phyloP scores from a whole-genome alignment of 352 stramenopile genomes.

The Phytophthora pini region DNA sequence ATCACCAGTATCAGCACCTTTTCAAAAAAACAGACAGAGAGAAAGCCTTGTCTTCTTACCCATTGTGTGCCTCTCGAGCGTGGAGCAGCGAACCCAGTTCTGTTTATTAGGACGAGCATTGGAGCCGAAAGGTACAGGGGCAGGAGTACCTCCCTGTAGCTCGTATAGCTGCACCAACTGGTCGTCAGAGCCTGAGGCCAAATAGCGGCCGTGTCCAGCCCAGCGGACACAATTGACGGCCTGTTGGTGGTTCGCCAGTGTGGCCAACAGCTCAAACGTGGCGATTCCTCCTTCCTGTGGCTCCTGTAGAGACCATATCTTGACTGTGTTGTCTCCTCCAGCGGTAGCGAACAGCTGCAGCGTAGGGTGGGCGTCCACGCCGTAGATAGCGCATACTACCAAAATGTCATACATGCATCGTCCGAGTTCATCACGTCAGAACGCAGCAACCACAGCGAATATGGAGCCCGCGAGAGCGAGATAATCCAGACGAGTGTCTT shows the following conservation, averaged over 20 bases:
- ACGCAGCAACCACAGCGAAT: slow-evolving; percentile 10
- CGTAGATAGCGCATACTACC: slow-evolving; percentile 83
- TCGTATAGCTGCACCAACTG: slow-evolving; percentile 88
- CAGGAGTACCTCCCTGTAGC: slow-evolving; percentile 61
- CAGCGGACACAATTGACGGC: slow-evolving; percentile 89
- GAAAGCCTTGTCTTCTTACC: slow-evolving; percentile 31
- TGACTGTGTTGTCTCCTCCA: slow-evolving; percentile 83
- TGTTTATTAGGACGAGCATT: slow-evolving; percentile 83
- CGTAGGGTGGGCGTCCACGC: slow-evolving; percentile 82
- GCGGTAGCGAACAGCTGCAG: slow-evolving; percentile 78
- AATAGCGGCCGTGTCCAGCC: slow-evolving; percentile 77
- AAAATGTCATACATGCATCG: neutral
- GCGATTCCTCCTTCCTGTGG: slow-evolving; percentile 49
- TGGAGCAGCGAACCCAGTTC: slow-evolving; percentile 85
- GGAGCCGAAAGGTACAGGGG: slow-evolving; percentile 82
- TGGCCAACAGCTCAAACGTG: slow-evolving; percentile 83
- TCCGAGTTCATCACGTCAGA: slow-evolving; percentile 10
- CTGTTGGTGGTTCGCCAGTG: slow-evolving; percentile 83
- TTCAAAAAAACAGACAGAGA: neutral
- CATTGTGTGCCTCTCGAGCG: slow-evolving; percentile 88
- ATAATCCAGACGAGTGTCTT: neutral
- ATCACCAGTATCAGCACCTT: slow-evolving; percentile 16
- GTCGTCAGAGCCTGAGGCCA: slow-evolving; percentile 86
- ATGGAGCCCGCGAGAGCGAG: neutral
- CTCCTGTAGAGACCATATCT: slow-evolving; percentile 79